Evolutionary conservation across 2,329 filamentous ascomycete genomes (phyloP), one percentile per base, ranked within the genome.

Genomic region (Fusarium chlamydosporum): DNA sequence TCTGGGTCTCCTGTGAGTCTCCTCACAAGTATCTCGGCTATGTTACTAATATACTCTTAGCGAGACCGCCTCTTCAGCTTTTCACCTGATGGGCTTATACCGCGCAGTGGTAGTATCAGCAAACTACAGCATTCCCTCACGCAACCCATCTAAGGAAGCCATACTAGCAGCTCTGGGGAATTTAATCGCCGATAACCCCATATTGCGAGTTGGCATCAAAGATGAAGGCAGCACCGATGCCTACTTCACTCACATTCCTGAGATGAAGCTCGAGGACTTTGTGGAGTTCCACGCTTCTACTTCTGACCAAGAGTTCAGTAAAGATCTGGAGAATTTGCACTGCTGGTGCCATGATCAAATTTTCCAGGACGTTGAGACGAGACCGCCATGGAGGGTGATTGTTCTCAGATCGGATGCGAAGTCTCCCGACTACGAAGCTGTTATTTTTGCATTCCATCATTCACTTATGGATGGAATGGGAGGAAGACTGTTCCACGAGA

Each of bases 401-500:
- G 77, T 84, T 42, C 72, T 82, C 23, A 71, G 75, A 29, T 59
- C 73, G 7, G 47, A 48, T 10, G 16, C 34, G 1, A 23, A 50
- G 15, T 31, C 59, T 6, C 43, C 71, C 2, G 55, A 71, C 6
- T 70, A 76, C 7, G 68, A 81, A 34, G 81, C 86, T 48, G 61
- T 86, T 13, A 65, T 82, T 7, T 85, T 88, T 65, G 78, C 80
- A 7, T 85, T 79, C 34, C 86, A 89, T 63, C 86, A 89, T 67
- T 78, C 81, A 1, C 76, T 88, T 18, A 79, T 80, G 26, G 87
- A 89, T 65, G 87, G 87, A 2, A 77, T 80, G 13, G 82, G 82
- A 65, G 83, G 82, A 0, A 75, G 77, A 29, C 70, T 80, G 3
- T 87, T 89, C 65, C 86, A 89, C 63, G 74, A 79, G 31, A 76